Percentiles rank a stretch among this genome's conserved stretches.
These are phyloP conservation scores for Cantharellus anzutake DNA, from an alignment of 768 basidiomycete species.

Conservation along the genomic window DNA sequence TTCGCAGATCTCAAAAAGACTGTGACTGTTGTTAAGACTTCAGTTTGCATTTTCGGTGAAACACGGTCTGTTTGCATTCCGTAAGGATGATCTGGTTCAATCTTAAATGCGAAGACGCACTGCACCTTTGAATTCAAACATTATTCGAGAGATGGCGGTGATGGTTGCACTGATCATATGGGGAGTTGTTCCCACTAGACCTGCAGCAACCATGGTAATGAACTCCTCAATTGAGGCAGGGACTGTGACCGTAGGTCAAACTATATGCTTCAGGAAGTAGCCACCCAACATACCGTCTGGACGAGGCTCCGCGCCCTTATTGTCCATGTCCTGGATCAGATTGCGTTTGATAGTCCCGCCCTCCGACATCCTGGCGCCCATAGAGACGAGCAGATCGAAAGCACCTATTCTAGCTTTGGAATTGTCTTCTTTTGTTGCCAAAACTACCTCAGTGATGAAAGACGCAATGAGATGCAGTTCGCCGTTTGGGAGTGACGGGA, in stretches of 20 bases:
- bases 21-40: constrained; percentile 69
- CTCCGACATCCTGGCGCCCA: constrained; percentile 80
- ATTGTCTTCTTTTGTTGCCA: constrained; percentile 93
- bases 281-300: neutral
- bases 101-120: neutral
- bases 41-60: constrained; percentile 50
- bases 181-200: constrained; percentile 77
- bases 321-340: constrained; percentile 70
- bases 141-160: constrained; percentile 77
- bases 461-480: constrained; percentile 71
- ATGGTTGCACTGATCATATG: constrained; percentile 98
- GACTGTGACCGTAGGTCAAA: constrained; percentile 19
- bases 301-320: constrained; percentile 24
- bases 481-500: constrained; percentile 41
- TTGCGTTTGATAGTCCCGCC: constrained; percentile 69
- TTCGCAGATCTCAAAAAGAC: constrained; percentile 81
- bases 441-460: constrained; percentile 80
- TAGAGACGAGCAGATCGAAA: constrained; percentile 74
- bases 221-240: constrained; percentile 75
- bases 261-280: neutral
- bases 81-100: neutral
- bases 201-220: constrained; percentile 91
- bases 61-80: constrained; percentile 34
- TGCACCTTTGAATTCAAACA: constrained; percentile 91
- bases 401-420: constrained; percentile 79